Percentiles rank a stretch among this genome's conserved stretches.
Conservation (phyloP, 2,329 filamentous ascomycete species). For the Clonostachys solani region DNA sequence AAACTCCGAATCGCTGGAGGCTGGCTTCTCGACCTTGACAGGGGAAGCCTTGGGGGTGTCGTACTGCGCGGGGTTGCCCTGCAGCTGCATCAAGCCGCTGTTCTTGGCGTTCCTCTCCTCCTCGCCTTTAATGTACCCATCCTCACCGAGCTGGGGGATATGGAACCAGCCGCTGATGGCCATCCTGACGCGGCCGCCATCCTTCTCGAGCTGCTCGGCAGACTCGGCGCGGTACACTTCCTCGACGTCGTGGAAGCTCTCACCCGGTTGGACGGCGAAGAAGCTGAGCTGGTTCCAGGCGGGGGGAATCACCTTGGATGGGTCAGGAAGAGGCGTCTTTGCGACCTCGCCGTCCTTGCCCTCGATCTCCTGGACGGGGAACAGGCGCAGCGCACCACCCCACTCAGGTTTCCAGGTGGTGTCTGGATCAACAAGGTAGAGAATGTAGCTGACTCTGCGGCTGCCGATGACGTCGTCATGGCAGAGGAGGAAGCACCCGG, state of each 20-base stretch:
- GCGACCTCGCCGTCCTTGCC: slow-evolving; percentile 66
- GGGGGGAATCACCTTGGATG: slow-evolving; percentile 79
- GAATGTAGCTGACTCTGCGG: slow-evolving; percentile 90
- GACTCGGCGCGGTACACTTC: slow-evolving; percentile 79
- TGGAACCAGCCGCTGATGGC: slow-evolving; percentile 99
- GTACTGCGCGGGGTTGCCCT: slow-evolving; percentile 86
- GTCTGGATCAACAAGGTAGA: slow-evolving; percentile 93
- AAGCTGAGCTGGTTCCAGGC: slow-evolving; percentile 98
- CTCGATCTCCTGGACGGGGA: slow-evolving; percentile 63
- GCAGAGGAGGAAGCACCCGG: slow-evolving; percentile 90
- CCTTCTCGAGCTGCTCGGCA: slow-evolving; percentile 56
- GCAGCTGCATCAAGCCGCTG: slow-evolving; percentile 87
- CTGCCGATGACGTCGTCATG: slow-evolving; percentile 99
- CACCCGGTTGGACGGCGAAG: slow-evolving; percentile 96
- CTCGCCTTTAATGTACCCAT: slow-evolving; percentile 82
- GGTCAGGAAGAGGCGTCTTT: slow-evolving; percentile 75
- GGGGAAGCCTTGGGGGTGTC: slow-evolving; percentile 70
- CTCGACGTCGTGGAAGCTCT: slow-evolving; percentile 98
- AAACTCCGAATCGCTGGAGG: slow-evolving; percentile 51
- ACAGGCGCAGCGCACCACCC: slow-evolving; percentile 89
- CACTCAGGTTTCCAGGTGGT: slow-evolving; percentile 84
- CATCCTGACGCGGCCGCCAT: slow-evolving; percentile 83
- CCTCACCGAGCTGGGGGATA: slow-evolving; percentile 91
- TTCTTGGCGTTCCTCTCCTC: slow-evolving; percentile 86
- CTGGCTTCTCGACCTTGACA: slow-evolving; percentile 34